phyloP scores from a whole-genome alignment of 225 moss, liverwort and hornwort genomes.

The Polytrichum commune region DNA sequence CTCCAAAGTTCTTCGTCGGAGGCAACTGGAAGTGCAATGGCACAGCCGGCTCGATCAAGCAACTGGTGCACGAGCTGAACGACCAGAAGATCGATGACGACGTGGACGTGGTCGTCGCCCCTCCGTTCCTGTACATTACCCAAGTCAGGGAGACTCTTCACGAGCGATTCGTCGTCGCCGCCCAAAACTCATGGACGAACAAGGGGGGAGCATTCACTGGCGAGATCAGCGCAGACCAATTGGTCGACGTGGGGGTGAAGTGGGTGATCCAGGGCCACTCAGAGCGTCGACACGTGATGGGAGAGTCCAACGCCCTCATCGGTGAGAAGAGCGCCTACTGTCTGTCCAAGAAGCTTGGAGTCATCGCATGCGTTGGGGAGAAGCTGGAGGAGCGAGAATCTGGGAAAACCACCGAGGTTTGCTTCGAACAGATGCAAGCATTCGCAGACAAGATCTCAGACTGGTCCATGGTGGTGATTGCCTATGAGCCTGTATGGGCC shows the following conservation, averaged over 20 bases:
- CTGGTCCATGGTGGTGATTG: conserved; percentile 56
- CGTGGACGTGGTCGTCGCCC: conserved; percentile 57
- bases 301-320: conserved; percentile 19
- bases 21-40: conserved; percentile 73
- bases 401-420: conserved; percentile 40
- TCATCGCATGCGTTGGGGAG: conserved; percentile 55
- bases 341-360: conserved; percentile 49
- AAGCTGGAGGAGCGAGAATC: conserved; percentile 43
- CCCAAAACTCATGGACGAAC: conserved; percentile 55
- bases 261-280: conserved; percentile 67
- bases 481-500: conserved; percentile 68
- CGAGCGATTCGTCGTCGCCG: conserved; percentile 50
- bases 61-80: conserved; percentile 49
- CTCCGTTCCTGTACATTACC: conserved; percentile 47
- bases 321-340: conserved; percentile 52
- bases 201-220: conserved; percentile 68
- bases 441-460: conserved; percentile 39
- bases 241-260: conserved; percentile 42
- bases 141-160: conserved; percentile 29
- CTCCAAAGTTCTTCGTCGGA: conserved; percentile 60
- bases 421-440: conserved; percentile 41
- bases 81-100: conserved; percentile 50
- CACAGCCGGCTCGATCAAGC: conserved; percentile 44
- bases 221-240: conserved; percentile 64
- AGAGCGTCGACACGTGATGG: conserved; percentile 9